Percentiles rank a stretch among this genome's conserved stretches.
These are phyloP conservation scores for Rutstroemia sp. DNA, from an alignment of 2,329 filamentous ascomycete genomes.

Conservation along the genomic window DNA sequence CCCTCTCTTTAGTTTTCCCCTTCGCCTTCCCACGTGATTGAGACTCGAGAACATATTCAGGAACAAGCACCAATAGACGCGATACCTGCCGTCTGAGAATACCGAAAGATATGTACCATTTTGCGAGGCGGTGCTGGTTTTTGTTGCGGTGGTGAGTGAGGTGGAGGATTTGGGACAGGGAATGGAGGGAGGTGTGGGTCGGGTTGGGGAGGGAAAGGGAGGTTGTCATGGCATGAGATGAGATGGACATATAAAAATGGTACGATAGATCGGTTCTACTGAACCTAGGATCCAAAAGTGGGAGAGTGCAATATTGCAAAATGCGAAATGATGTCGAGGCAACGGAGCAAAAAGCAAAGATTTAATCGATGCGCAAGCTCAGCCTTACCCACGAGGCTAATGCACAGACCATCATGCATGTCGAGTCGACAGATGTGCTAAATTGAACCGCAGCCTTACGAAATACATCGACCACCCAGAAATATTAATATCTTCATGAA, in stretches of 20 bases:
- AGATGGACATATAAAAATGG: too few relatives aligned
- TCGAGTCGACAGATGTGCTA: too few relatives aligned
- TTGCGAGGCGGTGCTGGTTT: constrained; percentile 77
- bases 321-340: not conserved
- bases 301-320: too few relatives aligned
- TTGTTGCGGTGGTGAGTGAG: constrained; percentile 76
- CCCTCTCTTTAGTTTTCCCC: constrained; percentile 16
- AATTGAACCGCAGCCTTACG: too few relatives aligned
- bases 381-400: not conserved
- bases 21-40: constrained; percentile 4
- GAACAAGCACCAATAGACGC: constrained; percentile 38
- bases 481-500: too few relatives aligned
- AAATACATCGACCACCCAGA: too few relatives aligned
- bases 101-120: constrained; percentile 74
- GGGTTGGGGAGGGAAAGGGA: not conserved
- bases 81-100: constrained; percentile 61
- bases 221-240: not conserved
- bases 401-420: not conserved
- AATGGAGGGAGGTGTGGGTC: constrained; percentile 11
- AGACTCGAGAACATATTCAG: constrained; percentile 3
- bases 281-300: too few relatives aligned
- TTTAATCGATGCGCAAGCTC: not conserved
- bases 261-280: too few relatives aligned
- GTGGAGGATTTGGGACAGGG: constrained; percentile 51
- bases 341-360: not conserved